A percentile compares a stretch with the other conserved stretches of the same genome.
phyloP scores from a whole-genome alignment of 1,284 basidiomycete species.

The Rhodotorula sp. region DNA sequence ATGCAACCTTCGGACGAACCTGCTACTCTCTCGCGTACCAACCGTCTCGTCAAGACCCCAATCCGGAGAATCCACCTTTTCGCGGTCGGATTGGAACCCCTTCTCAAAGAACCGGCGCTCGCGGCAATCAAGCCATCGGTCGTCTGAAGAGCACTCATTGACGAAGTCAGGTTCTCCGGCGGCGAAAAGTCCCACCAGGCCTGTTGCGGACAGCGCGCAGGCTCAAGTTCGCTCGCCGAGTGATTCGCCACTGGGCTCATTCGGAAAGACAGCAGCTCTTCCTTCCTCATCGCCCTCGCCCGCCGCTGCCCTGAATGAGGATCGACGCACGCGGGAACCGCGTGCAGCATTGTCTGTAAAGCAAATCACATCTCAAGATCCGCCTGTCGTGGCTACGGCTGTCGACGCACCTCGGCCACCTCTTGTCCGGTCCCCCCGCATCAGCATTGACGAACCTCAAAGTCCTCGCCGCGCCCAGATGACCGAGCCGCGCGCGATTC shows the following conservation, averaged over 20 bases:
- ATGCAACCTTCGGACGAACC: constrained; percentile 66
- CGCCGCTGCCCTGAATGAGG: too few relatives aligned
- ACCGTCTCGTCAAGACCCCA: background rate
- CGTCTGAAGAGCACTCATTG: background rate
- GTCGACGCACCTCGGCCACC: background rate
- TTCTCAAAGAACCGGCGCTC: constrained; percentile 16
- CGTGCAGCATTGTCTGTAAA: too few relatives aligned
- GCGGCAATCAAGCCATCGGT: background rate
- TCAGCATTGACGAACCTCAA: background rate
- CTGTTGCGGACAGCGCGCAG: background rate
- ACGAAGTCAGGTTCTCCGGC: background rate
- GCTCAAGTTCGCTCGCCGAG: too few relatives aligned
- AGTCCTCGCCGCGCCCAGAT: background rate
- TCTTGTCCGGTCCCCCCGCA: background rate
- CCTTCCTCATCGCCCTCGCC: too few relatives aligned
- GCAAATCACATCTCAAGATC: too few relatives aligned
- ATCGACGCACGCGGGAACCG: too few relatives aligned
- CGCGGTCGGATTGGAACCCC: constrained; percentile 25
- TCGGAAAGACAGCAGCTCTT: too few relatives aligned
- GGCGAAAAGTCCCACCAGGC: background rate
- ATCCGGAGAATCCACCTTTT: background rate
- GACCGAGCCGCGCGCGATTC: background rate
- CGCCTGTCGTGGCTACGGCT: too few relatives aligned
- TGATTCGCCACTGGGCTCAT: too few relatives aligned
- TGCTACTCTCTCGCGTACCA: constrained; percentile 10